These are phyloP conservation scores for Ophiostoma pallidulum DNA, from an alignment of 2,329 filamentous ascomycete genomes.

Conservation along the genomic window DNA sequence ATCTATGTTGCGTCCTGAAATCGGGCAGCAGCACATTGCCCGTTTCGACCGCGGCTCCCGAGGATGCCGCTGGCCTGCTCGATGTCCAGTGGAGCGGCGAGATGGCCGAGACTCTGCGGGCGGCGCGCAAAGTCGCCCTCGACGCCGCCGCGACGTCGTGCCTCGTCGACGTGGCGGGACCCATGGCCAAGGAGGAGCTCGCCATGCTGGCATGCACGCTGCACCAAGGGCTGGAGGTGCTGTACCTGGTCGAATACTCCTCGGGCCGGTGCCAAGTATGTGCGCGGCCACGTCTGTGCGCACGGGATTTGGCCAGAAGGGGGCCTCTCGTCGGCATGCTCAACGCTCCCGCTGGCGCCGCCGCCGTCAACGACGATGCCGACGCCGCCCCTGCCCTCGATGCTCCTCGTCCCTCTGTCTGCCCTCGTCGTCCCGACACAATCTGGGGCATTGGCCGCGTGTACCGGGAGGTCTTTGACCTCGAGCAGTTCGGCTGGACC, in stretches of 20 bases:
- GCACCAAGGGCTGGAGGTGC: conserved; percentile 22
- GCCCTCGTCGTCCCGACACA: conserved; percentile 20
- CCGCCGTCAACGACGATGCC: no score
- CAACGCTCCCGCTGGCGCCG: background rate
- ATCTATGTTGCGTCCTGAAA: no score
- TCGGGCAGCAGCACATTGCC: no score
- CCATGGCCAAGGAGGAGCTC: conserved; percentile 21
- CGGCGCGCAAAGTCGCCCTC: conserved; percentile 21
- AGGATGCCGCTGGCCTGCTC: conserved; percentile 11
- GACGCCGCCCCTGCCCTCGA: no score
- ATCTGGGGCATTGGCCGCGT: conserved; percentile 22
- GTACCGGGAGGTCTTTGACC: conserved; percentile 26
- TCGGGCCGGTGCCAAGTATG: conserved; percentile 3
- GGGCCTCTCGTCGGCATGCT: conserved; percentile 17
- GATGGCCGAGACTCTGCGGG: conserved; percentile 20
- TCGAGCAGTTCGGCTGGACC: conserved; percentile 25
- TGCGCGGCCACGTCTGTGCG: background rate
- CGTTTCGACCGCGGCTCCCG: no score
- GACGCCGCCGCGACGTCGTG: conserved; percentile 21
- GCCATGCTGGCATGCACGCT: conserved; percentile 23
- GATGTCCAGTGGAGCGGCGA: conserved; percentile 24
- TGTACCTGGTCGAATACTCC: conserved; percentile 25
- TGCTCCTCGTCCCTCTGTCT: no score
- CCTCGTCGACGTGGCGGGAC: conserved; percentile 5
- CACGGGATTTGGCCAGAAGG: conserved; percentile 14